A percentile compares a stretch with the other conserved stretches of the same genome.
Conservation (phyloP, 257 asterid genomes). For the Solanum megistacrolobum region DNA sequence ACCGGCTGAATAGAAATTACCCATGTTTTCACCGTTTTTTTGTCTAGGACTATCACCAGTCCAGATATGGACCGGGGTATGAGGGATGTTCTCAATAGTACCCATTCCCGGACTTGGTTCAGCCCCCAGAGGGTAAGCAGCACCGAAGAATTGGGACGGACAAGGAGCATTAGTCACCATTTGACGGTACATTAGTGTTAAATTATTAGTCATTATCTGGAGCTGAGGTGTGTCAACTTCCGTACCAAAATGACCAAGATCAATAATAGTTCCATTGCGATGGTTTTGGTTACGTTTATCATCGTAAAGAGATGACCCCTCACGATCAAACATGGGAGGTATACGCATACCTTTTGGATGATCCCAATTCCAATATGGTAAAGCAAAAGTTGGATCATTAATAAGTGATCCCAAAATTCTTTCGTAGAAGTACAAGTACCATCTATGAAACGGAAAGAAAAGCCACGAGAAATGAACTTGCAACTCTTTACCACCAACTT, state of each 20-base stretch:
- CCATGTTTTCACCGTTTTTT: not conserved
- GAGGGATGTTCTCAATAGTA: constrained; percentile 12
- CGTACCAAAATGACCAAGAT: not conserved
- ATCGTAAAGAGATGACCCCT: not conserved
- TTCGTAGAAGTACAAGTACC: constrained; percentile 23
- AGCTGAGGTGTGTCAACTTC: not conserved
- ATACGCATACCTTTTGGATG: constrained; percentile 12
- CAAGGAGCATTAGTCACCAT: not conserved
- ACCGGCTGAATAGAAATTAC: constrained; percentile 3
- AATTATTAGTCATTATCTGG: not conserved
- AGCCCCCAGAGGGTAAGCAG: not conserved
- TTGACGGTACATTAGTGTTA: constrained; percentile 2
- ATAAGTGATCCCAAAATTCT: constrained; percentile 19
- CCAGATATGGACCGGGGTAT: constrained; percentile 7
- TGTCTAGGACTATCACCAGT: not conserved
- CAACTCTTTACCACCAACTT: constrained; percentile 1
- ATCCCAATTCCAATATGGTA: constrained; percentile 25
- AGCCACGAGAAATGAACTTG: constrained; percentile 22
- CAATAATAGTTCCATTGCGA: not conserved
- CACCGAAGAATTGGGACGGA: constrained; percentile 1
- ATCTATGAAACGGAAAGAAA: constrained; percentile 24
- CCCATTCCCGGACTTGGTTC: constrained; percentile 5
- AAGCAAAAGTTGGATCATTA: constrained; percentile 9
- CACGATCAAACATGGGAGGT: constrained; percentile 7
- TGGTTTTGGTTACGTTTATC: constrained; percentile 3